These are phyloP conservation scores for Citrus reticulata DNA, from an alignment of 345 rosid species.

Conservation along the genomic window DNA sequence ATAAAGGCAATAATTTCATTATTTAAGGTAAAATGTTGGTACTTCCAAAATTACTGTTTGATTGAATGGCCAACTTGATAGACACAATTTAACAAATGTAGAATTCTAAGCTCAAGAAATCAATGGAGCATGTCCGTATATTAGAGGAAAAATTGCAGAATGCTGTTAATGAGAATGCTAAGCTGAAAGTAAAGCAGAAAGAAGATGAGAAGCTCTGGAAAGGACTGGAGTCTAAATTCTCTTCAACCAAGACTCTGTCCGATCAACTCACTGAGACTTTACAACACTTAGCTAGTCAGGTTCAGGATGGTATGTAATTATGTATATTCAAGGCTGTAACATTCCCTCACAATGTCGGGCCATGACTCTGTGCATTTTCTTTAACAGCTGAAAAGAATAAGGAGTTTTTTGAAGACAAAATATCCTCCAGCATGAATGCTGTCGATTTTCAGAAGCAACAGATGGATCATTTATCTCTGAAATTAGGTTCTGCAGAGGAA, in stretches of 20 bases:
- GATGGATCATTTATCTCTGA: conserved; percentile 41
- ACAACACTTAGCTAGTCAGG: conserved; percentile 69
- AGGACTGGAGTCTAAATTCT: conserved; percentile 81
- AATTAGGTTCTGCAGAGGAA: conserved; percentile 47
- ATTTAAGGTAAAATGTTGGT: neutral
- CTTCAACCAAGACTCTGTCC: conserved; percentile 75
- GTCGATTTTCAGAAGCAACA: conserved; percentile 46
- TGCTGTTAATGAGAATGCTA: conserved; percentile 85
- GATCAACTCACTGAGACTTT: conserved; percentile 86
- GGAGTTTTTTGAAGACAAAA: conserved; percentile 41
- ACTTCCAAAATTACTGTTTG: neutral
- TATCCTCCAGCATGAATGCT: conserved; percentile 34
- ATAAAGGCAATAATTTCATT: neutral
- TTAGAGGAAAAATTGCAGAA: conserved; percentile 86
- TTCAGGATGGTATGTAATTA: conserved; percentile 63
- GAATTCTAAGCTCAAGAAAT: conserved; percentile 83
- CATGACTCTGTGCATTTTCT: conserved; percentile 20
- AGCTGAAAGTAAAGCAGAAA: conserved; percentile 81
- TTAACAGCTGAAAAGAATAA: conserved; percentile 67
- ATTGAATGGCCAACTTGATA: conserved; percentile 10
- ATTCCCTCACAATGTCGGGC: neutral
- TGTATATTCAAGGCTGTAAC: neutral
- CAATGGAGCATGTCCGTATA: conserved; percentile 47
- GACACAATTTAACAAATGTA: conserved; percentile 20
- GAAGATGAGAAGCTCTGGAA: conserved; percentile 94